phyloP scores from a whole-genome alignment of 257 asterid genomes.

The Fraxinus pennsylvanica region DNA sequence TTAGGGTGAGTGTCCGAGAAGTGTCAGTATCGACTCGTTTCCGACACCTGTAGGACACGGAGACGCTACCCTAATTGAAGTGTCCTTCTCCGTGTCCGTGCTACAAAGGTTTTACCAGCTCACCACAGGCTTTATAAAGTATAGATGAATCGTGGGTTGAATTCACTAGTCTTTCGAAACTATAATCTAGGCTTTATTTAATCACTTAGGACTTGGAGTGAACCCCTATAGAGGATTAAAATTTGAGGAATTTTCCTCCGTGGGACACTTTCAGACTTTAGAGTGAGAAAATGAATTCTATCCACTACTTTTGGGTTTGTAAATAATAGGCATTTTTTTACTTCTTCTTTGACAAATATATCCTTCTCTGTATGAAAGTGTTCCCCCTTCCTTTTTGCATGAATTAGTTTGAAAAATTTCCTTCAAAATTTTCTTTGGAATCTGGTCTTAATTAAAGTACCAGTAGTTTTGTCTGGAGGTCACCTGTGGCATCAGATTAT shows the following conservation, averaged over 20 bases:
- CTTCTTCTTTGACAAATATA: not conserved
- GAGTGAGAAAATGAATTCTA: not conserved
- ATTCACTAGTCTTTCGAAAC: not conserved
- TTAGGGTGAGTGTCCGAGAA: no score
- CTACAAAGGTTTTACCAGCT: not conserved
- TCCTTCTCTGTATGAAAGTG: not conserved
- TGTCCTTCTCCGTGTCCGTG: no score
- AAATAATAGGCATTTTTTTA: no score
- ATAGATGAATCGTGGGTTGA: not conserved
- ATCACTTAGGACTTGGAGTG: not conserved
- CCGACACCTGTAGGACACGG: no score
- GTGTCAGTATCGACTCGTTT: no score
- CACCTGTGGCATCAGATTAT: not conserved
- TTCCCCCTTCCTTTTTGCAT: not conserved
- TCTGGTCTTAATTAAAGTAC: not conserved
- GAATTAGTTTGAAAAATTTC: no score
- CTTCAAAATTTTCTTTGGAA: not conserved
- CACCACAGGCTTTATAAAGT: not conserved
- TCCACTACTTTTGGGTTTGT: not conserved
- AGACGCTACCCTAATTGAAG: no score
- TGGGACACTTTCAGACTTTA: not conserved
- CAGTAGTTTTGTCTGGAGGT: not conserved
- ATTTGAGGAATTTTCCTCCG: not conserved
- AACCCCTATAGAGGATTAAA: not conserved
- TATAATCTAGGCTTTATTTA: not conserved